phyloP scores from a whole-genome alignment of 2,329 filamentous ascomycete genomes.

The Pseudocercospora musae region DNA sequence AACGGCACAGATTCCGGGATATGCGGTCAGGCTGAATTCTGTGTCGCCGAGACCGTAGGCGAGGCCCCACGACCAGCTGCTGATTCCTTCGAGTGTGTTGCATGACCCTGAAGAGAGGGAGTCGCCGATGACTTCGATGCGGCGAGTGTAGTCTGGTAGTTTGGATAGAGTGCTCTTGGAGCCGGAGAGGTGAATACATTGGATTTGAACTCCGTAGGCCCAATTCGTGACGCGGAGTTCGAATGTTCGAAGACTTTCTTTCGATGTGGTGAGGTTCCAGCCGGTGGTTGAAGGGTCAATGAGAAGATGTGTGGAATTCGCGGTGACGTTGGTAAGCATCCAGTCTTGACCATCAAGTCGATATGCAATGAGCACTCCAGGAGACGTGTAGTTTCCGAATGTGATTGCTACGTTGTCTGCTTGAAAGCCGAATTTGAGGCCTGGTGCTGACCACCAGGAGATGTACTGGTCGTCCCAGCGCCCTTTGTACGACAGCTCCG shows the following conservation, averaged over 20 bases:
- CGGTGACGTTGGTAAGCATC: slow-evolving; percentile 60
- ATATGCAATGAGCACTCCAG: slow-evolving; percentile 55
- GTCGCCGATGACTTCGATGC: slow-evolving; percentile 47
- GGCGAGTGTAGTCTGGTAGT: slow-evolving; percentile 36
- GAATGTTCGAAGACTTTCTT: slow-evolving; percentile 47
- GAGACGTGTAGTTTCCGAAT: slow-evolving; percentile 52
- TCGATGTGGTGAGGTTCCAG: slow-evolving; percentile 43
- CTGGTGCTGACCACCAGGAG: slow-evolving; percentile 51
- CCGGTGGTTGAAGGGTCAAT: slow-evolving; percentile 47
- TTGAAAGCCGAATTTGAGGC: slow-evolving; percentile 56
- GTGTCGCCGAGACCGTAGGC: slow-evolving; percentile 56
- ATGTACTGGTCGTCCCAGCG: slow-evolving; percentile 60
- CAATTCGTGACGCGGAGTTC: slow-evolving; percentile 61
- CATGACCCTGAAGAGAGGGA: slow-evolving; percentile 56
- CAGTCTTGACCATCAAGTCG: slow-evolving; percentile 59
- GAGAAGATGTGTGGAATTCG: slow-evolving; percentile 55
- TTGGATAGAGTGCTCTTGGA: slow-evolving; percentile 45
- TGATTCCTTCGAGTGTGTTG: slow-evolving; percentile 57
- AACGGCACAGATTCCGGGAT: slow-evolving; percentile 56
- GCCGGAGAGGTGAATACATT: slow-evolving; percentile 49
- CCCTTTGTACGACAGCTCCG: slow-evolving; percentile 60
- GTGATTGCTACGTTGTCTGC: slow-evolving; percentile 52
- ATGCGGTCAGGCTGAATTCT: slow-evolving; percentile 58
- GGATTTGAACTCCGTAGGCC: slow-evolving; percentile 58
- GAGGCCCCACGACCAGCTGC: slow-evolving; percentile 55